Conservation (phyloP, 495 filamentous ascomycete species). For the Penicillium mononematosum region DNA sequence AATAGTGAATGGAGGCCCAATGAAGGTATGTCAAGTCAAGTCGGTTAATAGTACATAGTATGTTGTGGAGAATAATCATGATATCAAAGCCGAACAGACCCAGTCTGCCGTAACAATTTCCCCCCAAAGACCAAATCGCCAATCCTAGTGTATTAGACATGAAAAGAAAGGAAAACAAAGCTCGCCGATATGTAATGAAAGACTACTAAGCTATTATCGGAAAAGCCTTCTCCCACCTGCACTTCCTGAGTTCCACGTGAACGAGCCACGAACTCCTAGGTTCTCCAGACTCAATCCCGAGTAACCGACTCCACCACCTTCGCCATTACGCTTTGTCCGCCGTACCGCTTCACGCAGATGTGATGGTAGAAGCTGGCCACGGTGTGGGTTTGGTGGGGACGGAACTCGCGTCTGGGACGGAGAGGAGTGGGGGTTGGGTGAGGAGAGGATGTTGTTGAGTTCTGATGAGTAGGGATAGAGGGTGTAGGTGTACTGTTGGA, state of each 20-base stretch:
- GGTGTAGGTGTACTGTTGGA: conserved; percentile 17
- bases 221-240: conserved; percentile 62
- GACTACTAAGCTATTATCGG: conserved; percentile 36
- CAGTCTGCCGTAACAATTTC: conserved; percentile 10
- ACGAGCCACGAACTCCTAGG: conserved; percentile 61
- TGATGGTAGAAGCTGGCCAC: conserved; percentile 74
- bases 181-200: conserved; percentile 15
- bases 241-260: conserved; percentile 51
- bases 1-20: neutral
- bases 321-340: conserved; percentile 63
- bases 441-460: neutral
- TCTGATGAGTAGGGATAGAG: conserved; percentile 13
- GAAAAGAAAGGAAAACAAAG: conserved; percentile 6
- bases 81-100: conserved; percentile 9
- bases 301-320: conserved; percentile 69
- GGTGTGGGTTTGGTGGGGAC: conserved; percentile 48
- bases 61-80: conserved; percentile 1
- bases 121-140: conserved; percentile 2
- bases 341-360: conserved; percentile 79
- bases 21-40: neutral
- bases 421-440: conserved; percentile 14
- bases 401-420: conserved; percentile 28
- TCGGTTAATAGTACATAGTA: conserved; percentile 4
- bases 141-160: neutral
- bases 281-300: conserved; percentile 71